Evolutionary conservation across 192 early-diverging fungal genomes (phyloP).

Genomic region (Coemansia reversa): DNA sequence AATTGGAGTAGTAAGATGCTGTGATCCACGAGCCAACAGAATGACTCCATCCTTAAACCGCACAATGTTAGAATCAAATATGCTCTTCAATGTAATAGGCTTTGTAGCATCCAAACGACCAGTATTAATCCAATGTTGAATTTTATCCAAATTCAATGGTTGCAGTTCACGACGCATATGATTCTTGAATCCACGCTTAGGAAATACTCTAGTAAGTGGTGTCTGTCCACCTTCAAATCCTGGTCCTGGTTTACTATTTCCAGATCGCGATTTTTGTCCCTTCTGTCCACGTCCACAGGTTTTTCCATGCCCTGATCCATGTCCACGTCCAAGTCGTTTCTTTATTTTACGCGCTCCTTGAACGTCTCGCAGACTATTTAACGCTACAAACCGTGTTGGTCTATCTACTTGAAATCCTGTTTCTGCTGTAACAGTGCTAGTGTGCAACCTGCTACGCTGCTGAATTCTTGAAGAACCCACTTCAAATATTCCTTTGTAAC

Average conservation of each 20-base stretch:
- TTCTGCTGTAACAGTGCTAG: constrained; percentile 1
- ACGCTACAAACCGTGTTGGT: constrained; percentile 22
- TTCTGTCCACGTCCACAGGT: constrained; percentile 90
- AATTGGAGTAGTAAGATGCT: constrained; percentile 71
- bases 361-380: constrained; percentile 46
- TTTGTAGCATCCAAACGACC: constrained; percentile 79
- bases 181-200: constrained; percentile 84
- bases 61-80: constrained; percentile 42
- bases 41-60: constrained; percentile 80
- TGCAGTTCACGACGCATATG: constrained; percentile 59
- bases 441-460: constrained; percentile 14
- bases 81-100: constrained; percentile 74
- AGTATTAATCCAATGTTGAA: constrained; percentile 89
- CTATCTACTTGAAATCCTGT: constrained; percentile 12
- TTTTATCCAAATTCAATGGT: constrained; percentile 77
- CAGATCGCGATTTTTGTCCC: constrained; percentile 80
- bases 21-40: constrained; percentile 76
- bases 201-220: constrained; percentile 75
- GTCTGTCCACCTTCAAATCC: constrained; percentile 95
- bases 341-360: constrained; percentile 42
- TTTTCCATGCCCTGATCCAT: constrained; percentile 84
- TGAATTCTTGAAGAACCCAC: not conserved
- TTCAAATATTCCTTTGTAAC: not conserved
- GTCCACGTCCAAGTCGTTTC: constrained; percentile 76
- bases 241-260: constrained; percentile 73